A percentile compares a stretch with the other conserved stretches of the same genome.
phyloP scores from a whole-genome alignment of 169 alveolate species.

The Eimeria praecox region DNA sequence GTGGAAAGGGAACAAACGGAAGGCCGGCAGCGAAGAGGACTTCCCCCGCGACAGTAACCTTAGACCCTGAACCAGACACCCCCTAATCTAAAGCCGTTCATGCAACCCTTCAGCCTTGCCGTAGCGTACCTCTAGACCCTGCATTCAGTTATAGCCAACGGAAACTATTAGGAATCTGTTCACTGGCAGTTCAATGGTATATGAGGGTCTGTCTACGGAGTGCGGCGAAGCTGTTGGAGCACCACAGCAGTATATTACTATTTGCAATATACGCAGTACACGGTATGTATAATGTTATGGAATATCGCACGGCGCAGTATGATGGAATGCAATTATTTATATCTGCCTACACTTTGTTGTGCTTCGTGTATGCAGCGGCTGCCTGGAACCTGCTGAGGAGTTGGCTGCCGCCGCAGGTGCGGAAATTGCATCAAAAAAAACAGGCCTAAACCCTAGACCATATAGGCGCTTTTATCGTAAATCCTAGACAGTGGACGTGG shows the following conservation, averaged over 20 bases:
- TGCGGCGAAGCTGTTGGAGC: background rate
- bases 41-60: slow-evolving; percentile 63
- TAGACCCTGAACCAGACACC: background rate
- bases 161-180: background rate
- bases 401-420: slow-evolving; percentile 68
- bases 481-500: background rate
- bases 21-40: slow-evolving; percentile 56
- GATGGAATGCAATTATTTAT: background rate
- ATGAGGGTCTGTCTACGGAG: background rate
- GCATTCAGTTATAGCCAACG: background rate
- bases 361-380: slow-evolving; percentile 56
- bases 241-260: background rate
- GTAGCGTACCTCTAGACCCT: background rate
- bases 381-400: slow-evolving; percentile 59
- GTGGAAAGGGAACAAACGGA: slow-evolving; percentile 67
- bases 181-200: background rate
- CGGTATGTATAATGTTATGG: background rate
- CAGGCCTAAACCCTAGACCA: slow-evolving; percentile 9
- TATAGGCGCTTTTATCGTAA: background rate
- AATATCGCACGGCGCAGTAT: too few relatives aligned
- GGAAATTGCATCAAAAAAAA: slow-evolving; percentile 38
- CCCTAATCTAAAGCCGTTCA: slow-evolving; percentile 5
- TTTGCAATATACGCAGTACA: too few relatives aligned
- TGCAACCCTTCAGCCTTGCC: background rate
- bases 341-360: background rate